Evolutionary conservation across 179 eudicot genomes (phyloP).

Genomic region (Camellia oleifera): DNA sequence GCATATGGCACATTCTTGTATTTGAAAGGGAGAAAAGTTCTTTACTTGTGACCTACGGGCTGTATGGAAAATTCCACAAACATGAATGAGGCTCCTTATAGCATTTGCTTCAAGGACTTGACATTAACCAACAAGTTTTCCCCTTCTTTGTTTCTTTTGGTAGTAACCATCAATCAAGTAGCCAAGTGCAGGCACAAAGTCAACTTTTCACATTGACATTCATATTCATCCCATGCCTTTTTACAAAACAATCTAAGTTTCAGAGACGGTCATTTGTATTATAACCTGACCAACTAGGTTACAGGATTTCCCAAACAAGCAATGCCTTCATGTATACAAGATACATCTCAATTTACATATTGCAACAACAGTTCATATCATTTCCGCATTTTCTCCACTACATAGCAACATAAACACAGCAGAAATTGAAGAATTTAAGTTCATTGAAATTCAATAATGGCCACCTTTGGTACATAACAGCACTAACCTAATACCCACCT

Average conservation of each 20-base stretch:
- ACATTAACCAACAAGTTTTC: background rate
- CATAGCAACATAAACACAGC: background rate
- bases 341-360: background rate
- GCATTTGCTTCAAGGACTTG: background rate
- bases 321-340: background rate
- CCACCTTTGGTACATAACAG: background rate
- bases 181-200: background rate
- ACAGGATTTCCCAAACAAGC: background rate
- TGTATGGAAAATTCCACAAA: background rate
- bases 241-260: too few species aligned
- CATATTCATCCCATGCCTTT: too few species aligned
- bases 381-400: background rate
- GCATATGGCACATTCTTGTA: background rate
- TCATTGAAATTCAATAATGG: background rate
- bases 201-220: background rate
- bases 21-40: background rate
- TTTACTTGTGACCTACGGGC: too few species aligned
- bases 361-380: background rate
- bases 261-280: background rate
- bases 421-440: background rate
- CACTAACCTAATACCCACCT: background rate
- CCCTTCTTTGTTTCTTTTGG: background rate
- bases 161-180: background rate
- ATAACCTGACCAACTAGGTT: background rate
- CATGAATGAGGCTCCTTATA: background rate